Conservation (phyloP, 805 yeast species). For the Lachancea thermotolerans region DNA sequence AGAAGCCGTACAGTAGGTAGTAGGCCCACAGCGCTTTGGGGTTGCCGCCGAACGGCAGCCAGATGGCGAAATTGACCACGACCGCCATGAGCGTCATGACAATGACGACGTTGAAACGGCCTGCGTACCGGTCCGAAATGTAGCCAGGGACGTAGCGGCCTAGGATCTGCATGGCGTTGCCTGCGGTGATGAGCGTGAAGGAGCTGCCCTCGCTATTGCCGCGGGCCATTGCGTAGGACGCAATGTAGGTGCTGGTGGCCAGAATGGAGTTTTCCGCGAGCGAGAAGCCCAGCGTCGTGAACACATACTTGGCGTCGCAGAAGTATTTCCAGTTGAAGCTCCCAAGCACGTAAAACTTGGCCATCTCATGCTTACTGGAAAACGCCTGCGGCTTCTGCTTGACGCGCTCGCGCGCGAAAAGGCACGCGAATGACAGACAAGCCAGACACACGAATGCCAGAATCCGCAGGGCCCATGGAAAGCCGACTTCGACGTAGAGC, state of each 20-base stretch:
- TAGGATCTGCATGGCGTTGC: slow-evolving; percentile 40
- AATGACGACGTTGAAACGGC: slow-evolving; percentile 48
- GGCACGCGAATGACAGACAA: slow-evolving; percentile 32
- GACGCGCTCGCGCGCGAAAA: slow-evolving; percentile 38
- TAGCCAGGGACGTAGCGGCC: slow-evolving; percentile 43
- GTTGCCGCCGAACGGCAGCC: slow-evolving; percentile 39
- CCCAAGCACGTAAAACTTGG: slow-evolving; percentile 24
- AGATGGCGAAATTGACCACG: slow-evolving; percentile 32
- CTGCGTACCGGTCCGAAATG: slow-evolving; percentile 39
- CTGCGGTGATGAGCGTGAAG: slow-evolving; percentile 41
- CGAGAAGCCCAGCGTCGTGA: slow-evolving; percentile 38
- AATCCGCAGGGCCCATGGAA: slow-evolving; percentile 53
- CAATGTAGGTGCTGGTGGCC: slow-evolving; percentile 42
- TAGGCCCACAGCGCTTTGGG: slow-evolving; percentile 38
- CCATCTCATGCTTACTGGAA: slow-evolving; percentile 31
- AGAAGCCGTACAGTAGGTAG: slow-evolving; percentile 46
- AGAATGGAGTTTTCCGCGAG: slow-evolving; percentile 43
- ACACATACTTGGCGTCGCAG: slow-evolving; percentile 38
- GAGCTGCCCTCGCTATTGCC: slow-evolving; percentile 41
- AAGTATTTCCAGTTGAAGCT: slow-evolving; percentile 33
- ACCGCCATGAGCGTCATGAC: slow-evolving; percentile 32
- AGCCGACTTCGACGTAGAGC: slow-evolving; percentile 46
- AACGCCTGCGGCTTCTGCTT: slow-evolving; percentile 30
- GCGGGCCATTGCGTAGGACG: slow-evolving; percentile 46
- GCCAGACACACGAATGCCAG: slow-evolving; percentile 42